Percentiles rank a stretch among this genome's conserved stretches.
Conservation (phyloP, 371 early-diverging fungal genomes). For the Coemansia sp. region DNA sequence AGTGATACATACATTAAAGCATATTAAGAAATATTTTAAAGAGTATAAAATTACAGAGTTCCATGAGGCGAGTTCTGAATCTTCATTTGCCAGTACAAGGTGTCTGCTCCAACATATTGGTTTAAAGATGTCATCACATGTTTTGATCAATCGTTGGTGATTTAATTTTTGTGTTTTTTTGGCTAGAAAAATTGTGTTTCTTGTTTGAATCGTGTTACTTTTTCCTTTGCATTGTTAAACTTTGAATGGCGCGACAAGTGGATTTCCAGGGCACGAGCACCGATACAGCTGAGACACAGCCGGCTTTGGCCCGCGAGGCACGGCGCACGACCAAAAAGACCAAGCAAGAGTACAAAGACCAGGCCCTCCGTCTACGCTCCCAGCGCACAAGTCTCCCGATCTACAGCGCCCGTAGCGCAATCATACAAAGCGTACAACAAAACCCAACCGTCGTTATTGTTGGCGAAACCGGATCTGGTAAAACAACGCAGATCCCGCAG, state of each 20-base stretch:
- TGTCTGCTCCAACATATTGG: too few relatives aligned
- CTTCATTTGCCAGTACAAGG: too few relatives aligned
- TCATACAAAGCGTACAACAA: conserved; percentile 57
- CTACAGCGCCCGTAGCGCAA: conserved; percentile 58
- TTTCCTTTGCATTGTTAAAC: not conserved
- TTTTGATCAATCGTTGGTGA: too few relatives aligned
- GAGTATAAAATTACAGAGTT: too few relatives aligned
- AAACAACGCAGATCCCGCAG: conserved; percentile 99
- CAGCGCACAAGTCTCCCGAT: conserved; percentile 55
- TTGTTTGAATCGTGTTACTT: not conserved
- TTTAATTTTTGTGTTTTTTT: not conserved
- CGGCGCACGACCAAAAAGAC: conserved; percentile 1
- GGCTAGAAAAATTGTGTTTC: too few relatives aligned
- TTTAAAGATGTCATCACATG: too few relatives aligned
- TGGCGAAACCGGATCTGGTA: conserved; percentile 98
- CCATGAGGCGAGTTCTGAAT: too few relatives aligned
- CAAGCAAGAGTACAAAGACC: conserved; percentile 14
- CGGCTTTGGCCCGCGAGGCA: not conserved
- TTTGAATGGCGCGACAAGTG: not conserved
- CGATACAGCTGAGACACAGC: not conserved
- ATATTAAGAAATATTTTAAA: too few relatives aligned
- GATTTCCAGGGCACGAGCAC: not conserved
- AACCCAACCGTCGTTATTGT: conserved; percentile 78
- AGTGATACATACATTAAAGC: too few relatives aligned
- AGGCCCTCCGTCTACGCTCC: conserved; percentile 26